Evolutionary conservation across 192 early-diverging fungal species (phyloP).

Genomic region (Coemansia sp.): DNA sequence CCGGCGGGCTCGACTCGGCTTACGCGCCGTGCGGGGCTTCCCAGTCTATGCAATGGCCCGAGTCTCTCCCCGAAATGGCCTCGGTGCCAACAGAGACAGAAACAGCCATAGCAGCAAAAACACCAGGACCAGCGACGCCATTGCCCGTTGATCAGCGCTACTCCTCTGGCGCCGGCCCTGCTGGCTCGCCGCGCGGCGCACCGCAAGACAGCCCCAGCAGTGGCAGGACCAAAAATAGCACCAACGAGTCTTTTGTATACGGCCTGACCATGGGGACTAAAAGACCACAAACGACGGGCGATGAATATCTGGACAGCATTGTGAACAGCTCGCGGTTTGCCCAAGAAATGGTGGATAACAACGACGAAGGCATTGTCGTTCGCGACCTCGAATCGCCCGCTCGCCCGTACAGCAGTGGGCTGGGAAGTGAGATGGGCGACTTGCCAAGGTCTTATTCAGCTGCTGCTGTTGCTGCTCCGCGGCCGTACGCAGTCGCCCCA

Average conservation of each 20-base stretch:
- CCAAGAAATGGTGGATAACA: slow-evolving; percentile 30
- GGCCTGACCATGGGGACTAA: slow-evolving; percentile 19
- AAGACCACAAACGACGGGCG: slow-evolving; percentile 28
- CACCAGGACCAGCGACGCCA: neutral
- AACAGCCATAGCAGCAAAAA: too few species aligned
- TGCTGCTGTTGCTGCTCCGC: neutral
- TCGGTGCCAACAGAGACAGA: neutral
- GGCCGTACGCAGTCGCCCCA: slow-evolving; percentile 11
- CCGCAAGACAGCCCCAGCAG: too few species aligned
- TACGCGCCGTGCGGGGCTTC: slow-evolving; percentile 13
- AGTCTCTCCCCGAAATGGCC: slow-evolving; percentile 11
- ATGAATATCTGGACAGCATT: slow-evolving; percentile 42
- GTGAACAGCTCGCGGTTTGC: slow-evolving; percentile 51
- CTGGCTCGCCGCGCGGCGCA: too few species aligned
- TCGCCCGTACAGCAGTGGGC: slow-evolving; percentile 15
- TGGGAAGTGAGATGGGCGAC: neutral
- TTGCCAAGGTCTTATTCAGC: neutral
- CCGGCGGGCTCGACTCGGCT: slow-evolving; percentile 9
- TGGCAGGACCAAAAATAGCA: too few species aligned
- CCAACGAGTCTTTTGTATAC: slow-evolving; percentile 42
- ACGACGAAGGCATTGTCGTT: slow-evolving; percentile 29
- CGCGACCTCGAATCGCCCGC: slow-evolving; percentile 11
- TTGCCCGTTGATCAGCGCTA: neutral
- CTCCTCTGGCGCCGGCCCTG: neutral
- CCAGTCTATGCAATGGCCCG: slow-evolving; percentile 30